Evolutionary conservation across 331 rosid genomes (phyloP), one percentile per base, ranked within the genome.

Genomic region (Cydonia oblonga): DNA sequence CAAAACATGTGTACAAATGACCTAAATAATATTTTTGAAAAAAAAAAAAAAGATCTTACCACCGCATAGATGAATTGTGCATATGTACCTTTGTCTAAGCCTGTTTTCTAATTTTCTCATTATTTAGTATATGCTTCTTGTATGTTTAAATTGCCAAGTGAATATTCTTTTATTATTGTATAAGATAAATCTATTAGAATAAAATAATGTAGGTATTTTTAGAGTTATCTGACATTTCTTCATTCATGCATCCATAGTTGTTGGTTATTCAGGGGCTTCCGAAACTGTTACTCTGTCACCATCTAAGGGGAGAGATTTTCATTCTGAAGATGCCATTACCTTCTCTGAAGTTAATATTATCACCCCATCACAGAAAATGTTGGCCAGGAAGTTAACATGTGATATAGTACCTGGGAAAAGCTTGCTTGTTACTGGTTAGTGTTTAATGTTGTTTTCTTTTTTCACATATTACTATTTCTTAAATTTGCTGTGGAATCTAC

Each of bases 351-450:
- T 89, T 71, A 88, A 89, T 77, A 88, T 93, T 60, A 71, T 93
- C 68, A 91, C 96, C 79, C 98, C 98, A 19, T 20, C 90, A 59
- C 92, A 88, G 83, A 93, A 91, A 82, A 76, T 88, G 87, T 83
- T 93, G 87, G 98, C 98, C 74, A 82, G 92, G 84, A 79, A 88
- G 84, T 82, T 93, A 87, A 87, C 85, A 29, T 93, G 90, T 87
- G 96, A 86, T 76, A 77, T 93, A 73, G 80, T 71, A 78, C 88
- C 80, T 28, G 91, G 88, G 76, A 70, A 86, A 75, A 93, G 97
- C 87, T 79, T 93, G 76, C 95, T 93, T 73, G 97, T 93, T 78
- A 93, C 98, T 66, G 98, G 98, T 93, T 85, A 54, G 96, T 84
- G 49, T 66, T 38, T 42, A 66, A 54, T 28, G 79, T 13, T 83